Conservation (phyloP, 176 grass and related monocot genomes). For the Carex scoparia region DNA sequence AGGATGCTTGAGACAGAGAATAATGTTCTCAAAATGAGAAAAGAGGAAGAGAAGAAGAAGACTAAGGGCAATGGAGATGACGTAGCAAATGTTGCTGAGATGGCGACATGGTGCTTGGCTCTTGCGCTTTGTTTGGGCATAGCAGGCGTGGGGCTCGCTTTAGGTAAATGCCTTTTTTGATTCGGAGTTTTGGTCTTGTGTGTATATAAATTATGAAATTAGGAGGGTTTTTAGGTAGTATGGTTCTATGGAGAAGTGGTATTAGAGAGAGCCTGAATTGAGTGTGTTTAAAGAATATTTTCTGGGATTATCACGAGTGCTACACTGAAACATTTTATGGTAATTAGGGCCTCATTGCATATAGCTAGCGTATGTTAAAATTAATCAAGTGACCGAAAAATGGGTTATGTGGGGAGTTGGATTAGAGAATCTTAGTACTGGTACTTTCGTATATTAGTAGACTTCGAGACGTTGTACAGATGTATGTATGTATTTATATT, state of each 20-base stretch:
- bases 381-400: background rate
- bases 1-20: slow-evolving; percentile 85
- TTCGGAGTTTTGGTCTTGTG: background rate
- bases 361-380: background rate
- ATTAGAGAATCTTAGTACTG: background rate
- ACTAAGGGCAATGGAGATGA: slow-evolving; percentile 5
- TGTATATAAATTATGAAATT: slow-evolving; percentile 21
- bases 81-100: background rate
- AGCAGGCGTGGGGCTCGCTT: slow-evolving; percentile 59
- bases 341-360: background rate
- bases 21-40: slow-evolving; percentile 31
- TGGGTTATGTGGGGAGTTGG: background rate
- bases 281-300: background rate
- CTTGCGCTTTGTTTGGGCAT: slow-evolving; percentile 79
- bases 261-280: background rate
- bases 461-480: background rate
- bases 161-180: slow-evolving; percentile 63
- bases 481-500: background rate
- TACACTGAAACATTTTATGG: background rate
- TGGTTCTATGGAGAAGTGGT: background rate
- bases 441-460: slow-evolving; percentile 3
- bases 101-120: slow-evolving; percentile 59
- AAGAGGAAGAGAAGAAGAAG: background rate
- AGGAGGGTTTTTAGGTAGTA: background rate
- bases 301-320: background rate